These are phyloP conservation scores for Torrubiella hemipterigena DNA, from an alignment of 2,329 filamentous ascomycete genomes.

Conservation along the genomic window DNA sequence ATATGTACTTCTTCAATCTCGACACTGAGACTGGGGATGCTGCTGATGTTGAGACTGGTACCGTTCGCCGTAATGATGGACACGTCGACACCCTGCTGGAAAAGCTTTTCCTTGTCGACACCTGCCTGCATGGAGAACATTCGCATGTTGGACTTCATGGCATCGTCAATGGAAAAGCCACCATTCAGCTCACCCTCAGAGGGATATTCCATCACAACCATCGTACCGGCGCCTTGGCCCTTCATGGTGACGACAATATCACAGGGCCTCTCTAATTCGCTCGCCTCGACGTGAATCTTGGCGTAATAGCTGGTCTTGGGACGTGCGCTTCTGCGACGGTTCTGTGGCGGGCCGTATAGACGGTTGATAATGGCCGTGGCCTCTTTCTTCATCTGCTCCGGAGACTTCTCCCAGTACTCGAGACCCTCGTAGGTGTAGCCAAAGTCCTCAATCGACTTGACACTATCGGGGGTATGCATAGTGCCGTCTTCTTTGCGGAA, in stretches of 20 bases:
- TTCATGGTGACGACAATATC: not conserved
- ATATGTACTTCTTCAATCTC: not conserved
- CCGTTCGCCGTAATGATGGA: constrained; percentile 12
- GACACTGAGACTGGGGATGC: not conserved
- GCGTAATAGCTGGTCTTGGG: not conserved
- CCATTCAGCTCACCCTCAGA: constrained; percentile 3
- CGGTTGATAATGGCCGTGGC: constrained; percentile 9
- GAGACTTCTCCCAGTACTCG: constrained; percentile 7
- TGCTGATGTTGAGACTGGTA: not conserved
- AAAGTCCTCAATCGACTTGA: constrained; percentile 8
- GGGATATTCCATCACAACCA: constrained; percentile 14
- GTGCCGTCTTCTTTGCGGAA: constrained; percentile 22
- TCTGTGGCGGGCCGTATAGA: constrained; percentile 5
- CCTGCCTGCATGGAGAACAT: constrained; percentile 14
- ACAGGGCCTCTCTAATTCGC: not conserved
- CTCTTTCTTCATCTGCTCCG: constrained; percentile 5
- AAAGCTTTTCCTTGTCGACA: constrained; percentile 21
- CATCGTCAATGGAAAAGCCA: constrained; percentile 5
- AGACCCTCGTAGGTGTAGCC: constrained; percentile 12
- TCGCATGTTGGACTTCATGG: constrained; percentile 48
- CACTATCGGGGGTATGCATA: constrained; percentile 20
- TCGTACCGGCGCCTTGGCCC: not conserved
- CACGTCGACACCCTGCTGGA: constrained; percentile 11
- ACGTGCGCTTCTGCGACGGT: not conserved
- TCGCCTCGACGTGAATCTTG: not conserved